Percentiles rank a stretch among this genome's conserved stretches.
phyloP scores from a whole-genome alignment of 768 basidiomycete species.

The Ramaria rubella region DNA sequence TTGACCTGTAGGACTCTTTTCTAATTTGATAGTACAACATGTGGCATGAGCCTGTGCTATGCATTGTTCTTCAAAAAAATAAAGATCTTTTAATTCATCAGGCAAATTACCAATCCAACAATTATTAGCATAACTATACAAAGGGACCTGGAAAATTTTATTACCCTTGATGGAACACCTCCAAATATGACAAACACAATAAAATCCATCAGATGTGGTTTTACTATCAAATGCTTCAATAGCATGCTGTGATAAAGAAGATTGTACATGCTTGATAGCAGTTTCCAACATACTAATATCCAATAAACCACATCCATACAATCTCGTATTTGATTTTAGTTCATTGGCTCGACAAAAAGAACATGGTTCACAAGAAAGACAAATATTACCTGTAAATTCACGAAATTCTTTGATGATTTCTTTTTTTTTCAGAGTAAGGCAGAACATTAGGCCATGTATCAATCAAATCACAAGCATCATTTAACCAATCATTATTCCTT shows the following conservation, averaged over 20 bases:
- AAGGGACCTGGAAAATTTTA: slow-evolving; percentile 13
- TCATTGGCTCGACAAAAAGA: background rate
- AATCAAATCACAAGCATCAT: background rate
- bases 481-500: background rate
- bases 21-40: slow-evolving; percentile 16
- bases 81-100: slow-evolving; percentile 11
- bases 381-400: background rate
- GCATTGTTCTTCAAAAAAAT: slow-evolving; percentile 20
- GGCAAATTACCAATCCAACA: slow-evolving; percentile 18
- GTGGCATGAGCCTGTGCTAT: slow-evolving; percentile 16
- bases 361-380: background rate
- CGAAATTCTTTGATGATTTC: background rate
- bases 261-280: background rate
- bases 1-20: slow-evolving; percentile 15
- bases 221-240: background rate
- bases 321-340: background rate
- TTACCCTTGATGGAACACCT: background rate
- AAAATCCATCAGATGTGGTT: background rate
- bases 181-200: background rate
- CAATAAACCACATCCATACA: background rate
- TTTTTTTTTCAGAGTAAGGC: background rate
- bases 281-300: background rate
- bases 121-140: slow-evolving; percentile 20
- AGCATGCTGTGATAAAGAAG: background rate
- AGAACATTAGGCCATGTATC: background rate